These are phyloP conservation scores for Arthrobotrys musiformis DNA, from an alignment of 2,329 filamentous ascomycete genomes.

Conservation along the genomic window DNA sequence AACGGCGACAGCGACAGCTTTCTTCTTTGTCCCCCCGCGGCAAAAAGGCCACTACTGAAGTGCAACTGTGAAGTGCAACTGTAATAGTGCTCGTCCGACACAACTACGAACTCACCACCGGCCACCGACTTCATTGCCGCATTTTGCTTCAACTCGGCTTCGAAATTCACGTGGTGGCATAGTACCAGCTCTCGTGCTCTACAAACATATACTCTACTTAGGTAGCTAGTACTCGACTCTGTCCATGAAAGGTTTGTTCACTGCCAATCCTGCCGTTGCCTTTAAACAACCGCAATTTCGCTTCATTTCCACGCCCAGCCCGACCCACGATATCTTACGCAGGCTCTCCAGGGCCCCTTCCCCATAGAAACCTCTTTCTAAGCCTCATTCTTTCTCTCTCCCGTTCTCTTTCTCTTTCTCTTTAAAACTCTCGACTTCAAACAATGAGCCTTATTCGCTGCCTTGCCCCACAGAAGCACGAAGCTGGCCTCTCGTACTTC, in stretches of 20 bases:
- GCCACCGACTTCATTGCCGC: not conserved
- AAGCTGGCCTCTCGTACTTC: constrained; percentile 35
- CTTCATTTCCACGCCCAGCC: constrained; percentile 24
- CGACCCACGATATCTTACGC: constrained; percentile 33
- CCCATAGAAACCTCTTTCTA: constrained; percentile 13
- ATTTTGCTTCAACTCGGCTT: not conserved
- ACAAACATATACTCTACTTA: too few species aligned
- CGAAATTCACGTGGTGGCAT: too few species aligned
- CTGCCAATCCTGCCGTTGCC: constrained; percentile 29
- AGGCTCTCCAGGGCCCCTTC: constrained; percentile 13
- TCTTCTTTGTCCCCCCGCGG: constrained; percentile 6
- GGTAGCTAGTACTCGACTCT: not conserved
- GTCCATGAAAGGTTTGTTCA: constrained; percentile 46
- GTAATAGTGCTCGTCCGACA: constrained; percentile 47
- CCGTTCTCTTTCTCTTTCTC: constrained; percentile 18
- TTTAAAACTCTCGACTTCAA: constrained; percentile 21
- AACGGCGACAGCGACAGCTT: not conserved
- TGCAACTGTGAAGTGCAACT: too few species aligned
- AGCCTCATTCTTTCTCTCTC: constrained; percentile 40
- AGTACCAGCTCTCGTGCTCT: constrained; percentile 7
- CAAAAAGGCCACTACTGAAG: not conserved
- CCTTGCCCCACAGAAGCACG: constrained; percentile 15
- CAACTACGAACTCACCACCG: constrained; percentile 2
- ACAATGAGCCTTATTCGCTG: constrained; percentile 37
- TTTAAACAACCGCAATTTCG: constrained; percentile 46